Evolutionary conservation across 2,329 filamentous ascomycete genomes (phyloP).

Genomic region (Herpomyces periplanetae): DNA sequence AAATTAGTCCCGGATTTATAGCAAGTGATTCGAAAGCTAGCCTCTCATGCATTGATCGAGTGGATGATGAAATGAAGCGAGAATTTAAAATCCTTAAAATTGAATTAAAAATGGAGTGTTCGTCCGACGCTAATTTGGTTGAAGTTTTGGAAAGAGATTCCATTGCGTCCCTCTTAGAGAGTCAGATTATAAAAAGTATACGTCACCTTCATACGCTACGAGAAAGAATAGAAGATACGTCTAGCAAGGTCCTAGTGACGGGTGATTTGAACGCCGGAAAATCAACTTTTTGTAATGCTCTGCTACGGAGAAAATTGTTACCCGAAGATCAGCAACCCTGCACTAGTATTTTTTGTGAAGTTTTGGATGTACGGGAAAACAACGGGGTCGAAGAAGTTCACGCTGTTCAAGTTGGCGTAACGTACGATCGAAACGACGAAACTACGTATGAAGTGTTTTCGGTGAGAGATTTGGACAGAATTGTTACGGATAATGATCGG

Average conservation of each 20-base stretch:
- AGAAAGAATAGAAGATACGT: constrained; percentile 82
- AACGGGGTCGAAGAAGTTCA: constrained; percentile 74
- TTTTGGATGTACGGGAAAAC: constrained; percentile 67
- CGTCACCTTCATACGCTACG: constrained; percentile 52
- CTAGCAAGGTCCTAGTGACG: constrained; percentile 80
- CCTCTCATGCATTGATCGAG: too few relatives aligned
- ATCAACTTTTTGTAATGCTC: constrained; percentile 93
- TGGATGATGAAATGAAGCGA: too few relatives aligned
- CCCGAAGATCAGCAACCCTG: constrained; percentile 94
- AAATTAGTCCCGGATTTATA: too few relatives aligned
- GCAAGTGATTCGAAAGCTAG: too few relatives aligned
- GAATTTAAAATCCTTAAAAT: constrained; percentile 86
- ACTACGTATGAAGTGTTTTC: constrained; percentile 63
- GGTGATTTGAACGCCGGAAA: constrained; percentile 91
- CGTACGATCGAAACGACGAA: constrained; percentile 64
- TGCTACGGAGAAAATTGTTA: constrained; percentile 57
- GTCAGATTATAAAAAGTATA: constrained; percentile 71
- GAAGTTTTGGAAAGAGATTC: constrained; percentile 77
- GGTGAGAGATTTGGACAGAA: constrained; percentile 37
- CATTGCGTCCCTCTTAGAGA: constrained; percentile 57
- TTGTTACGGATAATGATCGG: constrained; percentile 51
- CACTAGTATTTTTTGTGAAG: constrained; percentile 92
- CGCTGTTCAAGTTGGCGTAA: constrained; percentile 39
- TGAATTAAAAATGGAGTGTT: constrained; percentile 51
- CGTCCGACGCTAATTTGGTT: constrained; percentile 60